Conservation (phyloP, 108 stramenopile species). For the Cyclotella sp. region DNA sequence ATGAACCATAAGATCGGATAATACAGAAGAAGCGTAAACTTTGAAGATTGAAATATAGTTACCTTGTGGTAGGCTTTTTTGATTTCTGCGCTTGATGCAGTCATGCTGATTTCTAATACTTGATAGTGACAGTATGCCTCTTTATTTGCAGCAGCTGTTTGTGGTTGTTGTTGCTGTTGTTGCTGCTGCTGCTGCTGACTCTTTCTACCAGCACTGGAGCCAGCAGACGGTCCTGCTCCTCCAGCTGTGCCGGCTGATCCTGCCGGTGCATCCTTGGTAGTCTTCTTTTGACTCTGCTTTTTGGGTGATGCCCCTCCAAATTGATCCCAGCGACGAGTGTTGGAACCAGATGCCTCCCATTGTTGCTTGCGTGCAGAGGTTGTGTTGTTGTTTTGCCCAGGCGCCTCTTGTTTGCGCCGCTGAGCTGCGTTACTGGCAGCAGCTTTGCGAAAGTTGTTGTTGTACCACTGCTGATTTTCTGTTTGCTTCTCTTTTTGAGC, state of each 20-base stretch:
- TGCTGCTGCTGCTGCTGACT: conserved; percentile 35
- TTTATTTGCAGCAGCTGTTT: conserved; percentile 8
- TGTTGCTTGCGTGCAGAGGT: conserved; percentile 25
- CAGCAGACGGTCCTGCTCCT: conserved; percentile 11
- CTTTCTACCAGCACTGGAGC: conserved; percentile 10
- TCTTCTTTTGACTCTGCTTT: conserved; percentile 18
- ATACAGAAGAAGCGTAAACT: not conserved
- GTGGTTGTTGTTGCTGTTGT: conserved; percentile 25
- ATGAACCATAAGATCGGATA: conserved; percentile 5
- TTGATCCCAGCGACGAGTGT: conserved; percentile 75
- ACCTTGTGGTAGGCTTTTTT: conserved; percentile 82
- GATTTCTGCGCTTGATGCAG: conserved; percentile 69
- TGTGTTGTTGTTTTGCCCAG: conserved; percentile 32
- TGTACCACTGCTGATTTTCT: conserved; percentile 55
- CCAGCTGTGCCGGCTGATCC: not conserved
- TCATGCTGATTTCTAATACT: conserved; percentile 59
- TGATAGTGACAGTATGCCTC: conserved; percentile 58
- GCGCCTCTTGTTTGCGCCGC: conserved; percentile 42
- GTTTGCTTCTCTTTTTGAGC: conserved; percentile 33
- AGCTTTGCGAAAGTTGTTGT: conserved; percentile 52
- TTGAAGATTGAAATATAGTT: conserved; percentile 6
- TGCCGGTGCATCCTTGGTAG: conserved; percentile 28
- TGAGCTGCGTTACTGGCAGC: conserved; percentile 39
- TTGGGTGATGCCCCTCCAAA: conserved; percentile 57
- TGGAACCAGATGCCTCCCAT: conserved; percentile 24